Percentiles rank a stretch among this genome's conserved stretches.
Conservation (phyloP, 768 basidiomycete species). For the Postia placenta region DNA sequence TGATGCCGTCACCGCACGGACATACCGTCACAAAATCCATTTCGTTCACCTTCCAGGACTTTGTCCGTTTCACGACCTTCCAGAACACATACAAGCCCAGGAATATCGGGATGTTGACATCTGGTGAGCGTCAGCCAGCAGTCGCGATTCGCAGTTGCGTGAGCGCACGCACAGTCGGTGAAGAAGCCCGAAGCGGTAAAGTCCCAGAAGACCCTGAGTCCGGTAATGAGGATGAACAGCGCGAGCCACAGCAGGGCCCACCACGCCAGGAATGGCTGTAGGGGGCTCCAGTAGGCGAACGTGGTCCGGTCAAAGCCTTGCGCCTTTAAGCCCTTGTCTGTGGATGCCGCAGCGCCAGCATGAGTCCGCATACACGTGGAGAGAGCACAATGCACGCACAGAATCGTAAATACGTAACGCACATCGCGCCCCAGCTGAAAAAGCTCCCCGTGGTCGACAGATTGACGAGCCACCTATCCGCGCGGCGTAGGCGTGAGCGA, state of each 20-base stretch:
- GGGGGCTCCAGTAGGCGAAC: conserved; percentile 60
- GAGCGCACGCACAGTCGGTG: conserved; percentile 31
- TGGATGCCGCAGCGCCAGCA: conserved; percentile 13
- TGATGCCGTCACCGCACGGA: too few relatives aligned
- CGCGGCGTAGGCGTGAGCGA: too few relatives aligned
- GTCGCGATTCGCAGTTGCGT: not conserved
- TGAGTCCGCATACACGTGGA: not conserved
- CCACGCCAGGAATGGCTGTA: conserved; percentile 79
- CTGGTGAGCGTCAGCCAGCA: conserved; percentile 11
- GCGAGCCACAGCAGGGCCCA: conserved; percentile 63
- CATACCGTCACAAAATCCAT: conserved; percentile 66
- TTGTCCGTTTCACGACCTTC: conserved; percentile 34
- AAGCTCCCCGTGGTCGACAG: conserved; percentile 33
- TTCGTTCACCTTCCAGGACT: conserved; percentile 48
- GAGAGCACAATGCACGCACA: conserved; percentile 32
- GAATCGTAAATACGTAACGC: conserved; percentile 59
- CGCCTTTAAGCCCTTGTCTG: conserved; percentile 66
- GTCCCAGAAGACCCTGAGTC: conserved; percentile 55
- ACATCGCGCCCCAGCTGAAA: conserved; percentile 46
- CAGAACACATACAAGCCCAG: conserved; percentile 38
- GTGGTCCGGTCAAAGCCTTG: conserved; percentile 71
- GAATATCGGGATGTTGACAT: conserved; percentile 45
- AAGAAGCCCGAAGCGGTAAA: conserved; percentile 52
- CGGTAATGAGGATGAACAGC: conserved; percentile 54
- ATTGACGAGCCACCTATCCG: conserved; percentile 26